Conservation (phyloP, 1,139 yeast species). For the Diutina ranongensis region DNA sequence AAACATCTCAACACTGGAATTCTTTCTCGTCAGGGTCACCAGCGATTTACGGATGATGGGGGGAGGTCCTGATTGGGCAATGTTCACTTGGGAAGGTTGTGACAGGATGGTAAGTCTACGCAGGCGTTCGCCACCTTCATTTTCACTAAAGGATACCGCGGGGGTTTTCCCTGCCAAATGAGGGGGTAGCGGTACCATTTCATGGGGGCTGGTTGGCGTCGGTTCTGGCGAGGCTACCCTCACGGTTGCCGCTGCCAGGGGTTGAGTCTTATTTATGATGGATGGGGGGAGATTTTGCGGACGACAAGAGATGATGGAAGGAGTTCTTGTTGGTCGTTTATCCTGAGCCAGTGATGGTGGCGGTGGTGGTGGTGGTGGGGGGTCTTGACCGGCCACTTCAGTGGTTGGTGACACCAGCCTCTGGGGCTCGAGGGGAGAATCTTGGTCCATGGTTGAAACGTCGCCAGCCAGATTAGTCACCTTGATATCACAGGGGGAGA, state of each 20-base stretch:
- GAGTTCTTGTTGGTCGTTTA: neutral
- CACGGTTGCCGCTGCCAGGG: neutral
- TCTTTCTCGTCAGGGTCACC: constrained; percentile 9
- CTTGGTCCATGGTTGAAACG: no score
- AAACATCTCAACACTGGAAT: constrained; percentile 10
- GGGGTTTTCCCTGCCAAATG: constrained; percentile 8
- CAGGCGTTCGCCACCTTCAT: constrained; percentile 27
- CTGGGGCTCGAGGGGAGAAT: no score
- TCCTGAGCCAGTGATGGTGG: no score
- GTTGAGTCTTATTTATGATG: neutral
- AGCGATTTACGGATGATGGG: neutral
- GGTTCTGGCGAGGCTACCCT: neutral
- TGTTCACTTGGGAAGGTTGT: constrained; percentile 22
- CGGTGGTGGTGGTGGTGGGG: neutral
- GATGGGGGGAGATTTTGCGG: constrained; percentile 5
- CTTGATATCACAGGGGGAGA: no score
- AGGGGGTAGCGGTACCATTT: constrained; percentile 4
- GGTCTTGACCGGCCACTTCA: neutral
- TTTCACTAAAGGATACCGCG: constrained; percentile 30
- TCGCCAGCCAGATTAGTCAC: no score
- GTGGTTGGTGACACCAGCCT: neutral
- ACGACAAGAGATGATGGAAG: neutral
- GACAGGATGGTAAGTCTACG: constrained; percentile 36
- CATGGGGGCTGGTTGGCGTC: neutral
- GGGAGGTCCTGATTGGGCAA: constrained; percentile 6